Evolutionary conservation across 179 eudicot genomes (phyloP), one percentile per base, ranked within the genome.

Genomic region (Nepenthes alata): DNA sequence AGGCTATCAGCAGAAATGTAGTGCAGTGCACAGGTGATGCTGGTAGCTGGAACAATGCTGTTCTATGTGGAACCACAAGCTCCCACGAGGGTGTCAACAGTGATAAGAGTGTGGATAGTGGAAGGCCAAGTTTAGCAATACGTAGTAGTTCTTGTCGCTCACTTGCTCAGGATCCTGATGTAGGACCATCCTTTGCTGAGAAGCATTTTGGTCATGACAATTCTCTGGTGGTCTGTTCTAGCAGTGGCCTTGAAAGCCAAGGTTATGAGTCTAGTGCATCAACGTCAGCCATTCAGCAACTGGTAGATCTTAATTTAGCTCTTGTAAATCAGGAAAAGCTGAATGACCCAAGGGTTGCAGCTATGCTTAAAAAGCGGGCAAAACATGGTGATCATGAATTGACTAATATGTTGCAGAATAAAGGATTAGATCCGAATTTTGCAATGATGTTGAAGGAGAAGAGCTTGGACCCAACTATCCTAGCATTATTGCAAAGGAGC

Each of bases 391-490:
- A 89, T 62, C 72, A 73, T 60, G 96, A 93, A 65, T 67, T 93
- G 74, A 77, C 87, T 57, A 83, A 72, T 71, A 73, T 93, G 71
- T 74, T 93, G 77, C 95, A 93, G 45, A 90, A 93, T 79, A 93
- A 89, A 79, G 98, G 98, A 11, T 71, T 93, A 60, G 98, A 93
- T 78, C 98, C 98, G 37, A 93, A 93, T 80, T 93, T 93, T 80
- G 96, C 93, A 48, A 77, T 93, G 88, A 93, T 93, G 98, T 77
- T 93, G 81, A 87, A 89, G 74, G 98, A 93, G 69, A 86, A 80
- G 77, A 91, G 85, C 37, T 74, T 89, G 76, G 98, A 93, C 72
- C 98, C 98, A 66, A 85, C 83, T 65, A 85, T 93, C 70, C 87
- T 93, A 47, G 96, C 96, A 13, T 72, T 93, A 74, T 82, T 93